These are phyloP conservation scores for Hyaloscypha variabilis DNA, from an alignment of 495 filamentous ascomycete species.

Conservation along the genomic window DNA sequence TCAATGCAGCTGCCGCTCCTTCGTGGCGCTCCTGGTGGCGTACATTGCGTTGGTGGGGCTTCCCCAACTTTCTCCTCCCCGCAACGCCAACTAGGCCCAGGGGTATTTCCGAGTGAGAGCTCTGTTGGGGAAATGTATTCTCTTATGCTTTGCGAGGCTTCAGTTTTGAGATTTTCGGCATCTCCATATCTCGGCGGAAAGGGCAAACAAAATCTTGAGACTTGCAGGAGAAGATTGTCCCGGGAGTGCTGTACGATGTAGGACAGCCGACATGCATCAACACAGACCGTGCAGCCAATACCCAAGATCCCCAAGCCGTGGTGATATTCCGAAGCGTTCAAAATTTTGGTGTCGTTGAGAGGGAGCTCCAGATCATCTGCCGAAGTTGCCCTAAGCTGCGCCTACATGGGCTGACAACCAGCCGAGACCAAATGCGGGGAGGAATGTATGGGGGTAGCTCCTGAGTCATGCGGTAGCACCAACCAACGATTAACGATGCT, in stretches of 20 bases:
- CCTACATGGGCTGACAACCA: not conserved
- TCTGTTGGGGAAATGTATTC: not conserved
- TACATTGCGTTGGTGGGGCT: not conserved
- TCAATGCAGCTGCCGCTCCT: not conserved
- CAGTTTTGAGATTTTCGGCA: not conserved
- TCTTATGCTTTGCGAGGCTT: not conserved
- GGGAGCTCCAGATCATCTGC: not conserved
- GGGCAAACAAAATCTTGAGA: not conserved
- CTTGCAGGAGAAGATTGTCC: not conserved
- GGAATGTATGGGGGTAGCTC: not conserved
- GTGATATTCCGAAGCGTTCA: not conserved
- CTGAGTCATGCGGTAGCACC: not conserved
- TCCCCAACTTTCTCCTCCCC: not conserved
- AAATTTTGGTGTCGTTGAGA: not conserved
- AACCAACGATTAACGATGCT: not conserved
- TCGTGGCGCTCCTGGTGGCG: not conserved
- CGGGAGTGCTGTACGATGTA: not conserved
- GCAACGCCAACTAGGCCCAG: not conserved
- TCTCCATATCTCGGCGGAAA: not conserved
- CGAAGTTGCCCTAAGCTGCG: not conserved
- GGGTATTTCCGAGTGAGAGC: not conserved
- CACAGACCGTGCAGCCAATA: not conserved
- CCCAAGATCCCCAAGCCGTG: not conserved
- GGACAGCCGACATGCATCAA: not conserved
- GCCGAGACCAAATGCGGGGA: not conserved